phyloP scores from a whole-genome alignment of 176 grass and related monocot genomes.

The Musa beccarii region DNA sequence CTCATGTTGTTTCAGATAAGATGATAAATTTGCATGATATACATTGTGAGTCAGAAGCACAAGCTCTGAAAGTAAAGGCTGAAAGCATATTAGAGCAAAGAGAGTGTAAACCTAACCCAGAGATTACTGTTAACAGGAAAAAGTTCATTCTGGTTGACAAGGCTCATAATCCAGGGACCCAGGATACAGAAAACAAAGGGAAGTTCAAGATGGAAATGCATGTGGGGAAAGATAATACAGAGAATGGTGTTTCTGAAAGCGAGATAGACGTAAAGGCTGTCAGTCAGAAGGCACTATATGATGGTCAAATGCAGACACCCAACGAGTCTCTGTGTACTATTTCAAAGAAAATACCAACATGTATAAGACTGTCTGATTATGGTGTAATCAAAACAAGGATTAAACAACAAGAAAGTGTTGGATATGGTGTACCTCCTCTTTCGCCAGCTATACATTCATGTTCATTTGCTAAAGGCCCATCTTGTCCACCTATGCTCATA shows the following conservation, averaged over 20 bases:
- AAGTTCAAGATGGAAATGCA: constrained; percentile 31
- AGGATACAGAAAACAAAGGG: constrained; percentile 30
- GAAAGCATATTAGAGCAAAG: constrained; percentile 27
- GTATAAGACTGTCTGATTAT: constrained; percentile 14
- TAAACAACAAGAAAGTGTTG: neutral
- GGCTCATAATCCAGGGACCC: constrained; percentile 34
- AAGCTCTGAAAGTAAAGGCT: constrained; percentile 21
- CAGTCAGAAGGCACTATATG: constrained; percentile 32
- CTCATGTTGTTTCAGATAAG: constrained; percentile 5
- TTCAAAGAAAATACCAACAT: constrained; percentile 43
- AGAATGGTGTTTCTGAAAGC: constrained; percentile 34
- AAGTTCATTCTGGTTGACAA: constrained; percentile 25
- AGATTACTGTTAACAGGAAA: constrained; percentile 24
- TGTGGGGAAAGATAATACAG: constrained; percentile 12
- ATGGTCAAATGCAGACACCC: constrained; percentile 30
- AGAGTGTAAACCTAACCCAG: constrained; percentile 18
- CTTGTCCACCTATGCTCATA: too few species aligned
- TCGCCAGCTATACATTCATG: neutral
- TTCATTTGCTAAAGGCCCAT: too few species aligned
- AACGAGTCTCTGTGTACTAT: constrained; percentile 39
- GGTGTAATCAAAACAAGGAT: neutral
- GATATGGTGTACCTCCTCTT: constrained; percentile 8
- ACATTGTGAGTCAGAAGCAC: constrained; percentile 14
- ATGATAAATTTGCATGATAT: constrained; percentile 22
- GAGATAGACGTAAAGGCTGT: constrained; percentile 26